Evolutionary conservation across 163 green algal species (phyloP).

Genomic region (Scenedesmus sp.): DNA sequence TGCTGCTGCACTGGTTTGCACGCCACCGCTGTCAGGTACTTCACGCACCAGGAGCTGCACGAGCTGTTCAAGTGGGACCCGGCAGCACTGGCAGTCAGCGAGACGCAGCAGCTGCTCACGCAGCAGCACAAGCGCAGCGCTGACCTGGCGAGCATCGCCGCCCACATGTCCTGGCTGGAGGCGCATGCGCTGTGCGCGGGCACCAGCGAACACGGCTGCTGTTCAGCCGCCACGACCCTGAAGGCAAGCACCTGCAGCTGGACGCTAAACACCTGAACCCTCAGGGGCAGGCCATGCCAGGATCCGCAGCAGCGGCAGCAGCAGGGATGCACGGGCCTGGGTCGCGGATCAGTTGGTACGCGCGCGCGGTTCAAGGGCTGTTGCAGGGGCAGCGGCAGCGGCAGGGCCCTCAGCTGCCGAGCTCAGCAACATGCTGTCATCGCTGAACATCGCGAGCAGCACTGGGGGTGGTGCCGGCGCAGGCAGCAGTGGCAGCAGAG

Average conservation of each 20-base stretch:
- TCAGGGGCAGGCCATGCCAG: neutral
- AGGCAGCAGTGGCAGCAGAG: neutral
- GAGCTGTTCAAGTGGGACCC: constrained; percentile 86
- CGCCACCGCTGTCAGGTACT: constrained; percentile 70
- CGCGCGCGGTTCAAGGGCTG: neutral
- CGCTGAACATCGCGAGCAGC: constrained; percentile 25
- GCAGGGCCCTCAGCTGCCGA: neutral
- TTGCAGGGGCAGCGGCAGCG: neutral
- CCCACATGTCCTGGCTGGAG: constrained; percentile 25
- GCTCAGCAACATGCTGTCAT: constrained; percentile 28
- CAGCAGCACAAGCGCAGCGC: constrained; percentile 70
- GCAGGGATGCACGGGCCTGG: neutral
- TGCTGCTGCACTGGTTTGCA: too few relatives aligned
- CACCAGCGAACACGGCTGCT: constrained; percentile 89
- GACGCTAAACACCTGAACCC: neutral
- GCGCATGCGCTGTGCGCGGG: constrained; percentile 57
- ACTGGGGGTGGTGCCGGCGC: neutral
- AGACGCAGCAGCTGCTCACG: constrained; percentile 85
- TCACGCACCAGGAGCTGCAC: constrained; percentile 82
- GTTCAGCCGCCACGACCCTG: constrained; percentile 67
- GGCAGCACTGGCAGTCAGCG: constrained; percentile 70
- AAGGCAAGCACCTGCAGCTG: constrained; percentile 20
- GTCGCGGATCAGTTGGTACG: neutral
- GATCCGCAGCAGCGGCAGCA: constrained; percentile 6
- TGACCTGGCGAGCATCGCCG: neutral